These are phyloP conservation scores for Effrenium voratum DNA, from an alignment of 73 alveolate species.

Conservation along the genomic window DNA sequence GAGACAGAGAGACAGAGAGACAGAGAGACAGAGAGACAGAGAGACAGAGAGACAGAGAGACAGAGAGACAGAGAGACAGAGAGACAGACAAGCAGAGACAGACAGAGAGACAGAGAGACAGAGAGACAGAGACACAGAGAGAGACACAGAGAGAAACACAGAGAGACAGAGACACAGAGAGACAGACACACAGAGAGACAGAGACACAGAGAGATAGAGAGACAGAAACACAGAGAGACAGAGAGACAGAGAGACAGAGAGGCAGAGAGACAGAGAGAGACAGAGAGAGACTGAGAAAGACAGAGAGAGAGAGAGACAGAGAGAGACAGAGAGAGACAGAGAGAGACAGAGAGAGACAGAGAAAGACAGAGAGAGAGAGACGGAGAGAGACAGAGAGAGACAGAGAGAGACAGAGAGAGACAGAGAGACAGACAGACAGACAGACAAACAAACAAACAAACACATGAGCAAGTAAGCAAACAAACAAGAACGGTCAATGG, in stretches of 20 bases:
- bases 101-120: conserved; percentile 17
- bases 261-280: conserved; percentile 1
- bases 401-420: conserved; percentile 17
- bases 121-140: conserved; percentile 24
- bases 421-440: conserved; percentile 23
- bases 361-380: background rate
- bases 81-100: background rate
- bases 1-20: conserved; percentile 23
- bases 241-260: conserved; percentile 10
- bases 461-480: background rate
- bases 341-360: conserved; percentile 8
- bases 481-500: too few relatives aligned
- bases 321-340: conserved; percentile 5
- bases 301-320: conserved; percentile 12
- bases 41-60: background rate
- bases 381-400: background rate
- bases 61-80: conserved; percentile 1
- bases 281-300: background rate
- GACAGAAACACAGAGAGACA: background rate
- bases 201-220: background rate
- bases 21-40: background rate
- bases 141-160: conserved; percentile 1
- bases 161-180: conserved; percentile 18
- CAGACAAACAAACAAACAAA: background rate
- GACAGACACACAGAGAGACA: conserved; percentile 18